Base-by-base conservation (phyloP, 768 basidiomycete species). In the Gymnopilus junonius region DNA sequence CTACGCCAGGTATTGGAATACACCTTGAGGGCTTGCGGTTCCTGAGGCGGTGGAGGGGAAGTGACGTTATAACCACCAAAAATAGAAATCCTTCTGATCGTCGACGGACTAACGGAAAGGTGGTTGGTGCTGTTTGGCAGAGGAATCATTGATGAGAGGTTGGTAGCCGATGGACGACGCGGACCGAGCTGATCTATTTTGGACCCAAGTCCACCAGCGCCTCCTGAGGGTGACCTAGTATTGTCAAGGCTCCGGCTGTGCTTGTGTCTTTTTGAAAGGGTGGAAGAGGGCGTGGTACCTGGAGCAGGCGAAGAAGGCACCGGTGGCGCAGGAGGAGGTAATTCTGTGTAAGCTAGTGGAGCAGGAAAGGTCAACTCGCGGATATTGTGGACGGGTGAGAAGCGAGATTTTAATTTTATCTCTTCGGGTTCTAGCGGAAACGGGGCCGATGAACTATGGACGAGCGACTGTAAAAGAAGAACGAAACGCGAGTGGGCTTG, bases 401-500 rank as follows among this genome's bases (percentile, higher is more conserved):
- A 75, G 4, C 73, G 73, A 4, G 79, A 73, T 42, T 64, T 69
- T 54, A 70, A 72, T 42, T 67, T 73, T 35, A 48, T 64, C 58
- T 83, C 81, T 53, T 85, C 83, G 14, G 75, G 75, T 59, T 87
- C 86, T 14, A 77, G 69, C 10, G 81, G 80, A 6, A 84, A 70
- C 14, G 85, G 79, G 6, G 80, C 68, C 21, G 75, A 70, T 0
- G 87, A 86, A 61, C 88, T 87, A 69, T 93, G 87, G 0, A 88
- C 86, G 43, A 92, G 76, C 1, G 90, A 85, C 66, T 93, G 92
- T 3, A 93, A 76, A 17, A 92, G 78, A 17, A 94, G 83, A 21
- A 92, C 87, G 67, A 91, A 86, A 10, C 91, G 86, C 14, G 92
- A 90, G 70, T 94, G 91, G 2, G 88, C 84, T 23, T 83, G 83